Evolutionary conservation across 208 protist genomes (phyloP), one percentile per base, ranked within the genome.

Genomic region (Giardia muris): DNA sequence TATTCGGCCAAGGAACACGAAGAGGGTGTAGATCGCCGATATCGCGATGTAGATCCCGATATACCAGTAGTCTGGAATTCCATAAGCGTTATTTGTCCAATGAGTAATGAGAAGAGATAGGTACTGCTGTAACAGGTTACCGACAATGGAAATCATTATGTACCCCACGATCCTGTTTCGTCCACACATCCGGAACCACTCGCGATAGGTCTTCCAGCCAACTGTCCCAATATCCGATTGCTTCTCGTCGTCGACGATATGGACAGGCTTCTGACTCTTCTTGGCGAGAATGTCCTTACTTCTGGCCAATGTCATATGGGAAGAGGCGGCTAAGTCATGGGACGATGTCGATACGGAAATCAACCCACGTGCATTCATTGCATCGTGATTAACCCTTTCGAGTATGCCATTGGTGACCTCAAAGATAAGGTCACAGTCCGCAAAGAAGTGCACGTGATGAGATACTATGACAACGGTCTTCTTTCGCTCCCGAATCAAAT

Each of bases 401-500:
- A 90, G n/a, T 44, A n/a, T 2, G 4, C 87, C 87, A 2, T 90
- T 90, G 2, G 0, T 47, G 2, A 90, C 1, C 10, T 4, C 1
- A 4, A 48, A 47, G 42, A 90, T 90, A 47, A n/a, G n/a, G 48
- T 90, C 87, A n/a, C 87, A 90, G 2, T 90, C 87, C 43, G n/a
- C 43, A 47, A 90, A 90, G 43, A 4, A 90, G 44, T 47, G 2
- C n/a, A 45, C 48, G 39, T 89, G 93, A 91, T 95, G 94, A 86
- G 93, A 93, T 39, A 93, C 67, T 10, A 94, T 93, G 0, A 94
- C 44, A 3, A 88, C 46, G 0, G 93, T 95, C 19, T 94, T 95
- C 2, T 42, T 67, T 67, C 22, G 43, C 57, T 76, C 57, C 30
- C 93, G 30, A 47, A 90, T 46, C 22, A 92, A 47, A 30, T 90